Conservation (phyloP, 306 rosid species). For the Nissolia schottii region DNA sequence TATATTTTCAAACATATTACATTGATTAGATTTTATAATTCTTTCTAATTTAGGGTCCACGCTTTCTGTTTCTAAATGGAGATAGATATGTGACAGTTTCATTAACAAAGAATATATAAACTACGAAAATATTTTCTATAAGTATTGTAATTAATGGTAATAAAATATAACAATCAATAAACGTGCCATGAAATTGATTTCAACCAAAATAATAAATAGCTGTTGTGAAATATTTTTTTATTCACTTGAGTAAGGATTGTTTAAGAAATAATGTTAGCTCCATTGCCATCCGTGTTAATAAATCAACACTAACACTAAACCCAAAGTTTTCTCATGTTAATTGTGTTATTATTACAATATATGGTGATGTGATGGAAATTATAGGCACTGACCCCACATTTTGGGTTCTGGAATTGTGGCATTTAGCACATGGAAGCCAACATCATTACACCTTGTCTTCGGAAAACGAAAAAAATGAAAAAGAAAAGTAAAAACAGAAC, state of each 20-base stretch:
- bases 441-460: constrained; percentile 31
- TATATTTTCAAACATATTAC: neutral
- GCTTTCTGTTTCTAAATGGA: neutral
- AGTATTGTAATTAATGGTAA: no score
- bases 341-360: neutral
- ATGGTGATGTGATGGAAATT: neutral
- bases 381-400: neutral
- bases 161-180: no score
- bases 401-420: neutral
- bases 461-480: constrained; percentile 17
- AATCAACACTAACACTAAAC: neutral
- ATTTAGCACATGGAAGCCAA: constrained; percentile 14
- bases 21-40: neutral
- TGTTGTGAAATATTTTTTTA: no score
- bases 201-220: no score
- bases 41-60: neutral
- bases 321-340: neutral
- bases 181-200: no score
- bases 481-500: no score
- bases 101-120: no score
- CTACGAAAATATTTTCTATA: no score
- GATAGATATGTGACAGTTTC: no score
- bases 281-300: no score
- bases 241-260: no score
- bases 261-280: no score